Evolutionary conservation across 441 rosid species (phyloP).

Genomic region (Syzygium syzygioides): DNA sequence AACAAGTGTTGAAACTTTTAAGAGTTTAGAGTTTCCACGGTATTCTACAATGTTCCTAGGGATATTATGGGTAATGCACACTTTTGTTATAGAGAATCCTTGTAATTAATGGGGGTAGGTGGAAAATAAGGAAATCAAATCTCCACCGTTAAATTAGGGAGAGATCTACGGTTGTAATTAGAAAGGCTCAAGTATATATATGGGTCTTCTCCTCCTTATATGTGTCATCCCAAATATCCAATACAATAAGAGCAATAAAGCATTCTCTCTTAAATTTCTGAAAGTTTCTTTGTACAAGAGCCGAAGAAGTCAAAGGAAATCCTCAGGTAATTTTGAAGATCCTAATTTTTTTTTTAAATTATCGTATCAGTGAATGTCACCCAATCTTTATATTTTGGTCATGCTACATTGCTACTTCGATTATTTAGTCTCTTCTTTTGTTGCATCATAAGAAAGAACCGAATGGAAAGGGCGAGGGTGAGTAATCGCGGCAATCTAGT

Average conservation of each 20-base stretch:
- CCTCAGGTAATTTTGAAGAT: neutral
- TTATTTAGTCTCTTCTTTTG: too few species aligned
- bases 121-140: neutral
- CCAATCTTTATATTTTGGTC: neutral
- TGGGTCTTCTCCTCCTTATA: rapidly evolving
- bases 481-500: too few species aligned
- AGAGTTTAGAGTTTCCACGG: neutral
- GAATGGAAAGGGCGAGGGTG: too few species aligned
- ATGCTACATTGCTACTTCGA: too few species aligned
- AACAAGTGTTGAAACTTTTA: neutral
- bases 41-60: neutral
- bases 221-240: neutral
- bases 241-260: neutral
- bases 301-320: too few species aligned
- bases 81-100: neutral
- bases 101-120: neutral
- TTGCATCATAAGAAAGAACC: too few species aligned
- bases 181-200: neutral
- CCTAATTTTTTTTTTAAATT: too few species aligned
- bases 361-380: neutral
- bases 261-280: neutral
- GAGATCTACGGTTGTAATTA: neutral
- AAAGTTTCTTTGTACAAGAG: too few species aligned
- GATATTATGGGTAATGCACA: neutral
- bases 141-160: neutral